Percentiles rank a stretch among this genome's conserved stretches.
Conservation (phyloP, 176 grass and related monocot species). For the Hsuehochloa calcarea region DNA sequence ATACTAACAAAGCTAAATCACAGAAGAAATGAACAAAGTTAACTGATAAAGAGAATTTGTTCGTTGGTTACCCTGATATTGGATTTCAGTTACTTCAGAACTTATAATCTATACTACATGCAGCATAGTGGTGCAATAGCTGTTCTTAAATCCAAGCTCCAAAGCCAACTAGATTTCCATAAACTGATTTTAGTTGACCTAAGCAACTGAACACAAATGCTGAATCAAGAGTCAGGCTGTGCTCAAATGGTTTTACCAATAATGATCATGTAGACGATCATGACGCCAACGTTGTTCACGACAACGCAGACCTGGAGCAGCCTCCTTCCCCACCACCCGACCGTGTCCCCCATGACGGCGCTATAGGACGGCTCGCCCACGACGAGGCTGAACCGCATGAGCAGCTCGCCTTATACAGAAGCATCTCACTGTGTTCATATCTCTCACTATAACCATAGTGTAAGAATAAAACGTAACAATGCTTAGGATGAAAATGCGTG, state of each 20-base stretch:
- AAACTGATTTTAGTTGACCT: neutral
- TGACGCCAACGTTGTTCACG: conserved; percentile 78
- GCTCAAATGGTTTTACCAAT: conserved; percentile 51
- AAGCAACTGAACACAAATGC: neutral
- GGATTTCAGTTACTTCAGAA: no score
- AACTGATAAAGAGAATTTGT: no score
- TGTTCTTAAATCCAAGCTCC: neutral
- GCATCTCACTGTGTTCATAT: no score
- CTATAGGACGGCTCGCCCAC: conserved; percentile 56
- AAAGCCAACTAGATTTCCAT: neutral
- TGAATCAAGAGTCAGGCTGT: neutral
- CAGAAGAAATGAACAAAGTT: no score
- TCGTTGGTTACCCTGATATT: no score
- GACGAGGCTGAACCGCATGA: conserved; percentile 68
- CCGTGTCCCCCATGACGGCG: conserved; percentile 76
- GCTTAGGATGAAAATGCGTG: no score
- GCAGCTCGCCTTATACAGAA: conserved; percentile 35
- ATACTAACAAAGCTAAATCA: neutral
- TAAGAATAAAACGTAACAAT: no score
- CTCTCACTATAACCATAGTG: no score
- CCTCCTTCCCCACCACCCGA: conserved; percentile 56
- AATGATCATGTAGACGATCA: conserved; percentile 98
- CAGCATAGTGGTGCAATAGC: neutral
- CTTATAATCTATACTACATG: no score
- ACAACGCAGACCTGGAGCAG: conserved; percentile 80